A percentile compares a stretch with the other conserved stretches of the same genome.
phyloP scores from a whole-genome alignment of 2,329 filamentous ascomycete genomes.

The Dryadomyces quercivorus region DNA sequence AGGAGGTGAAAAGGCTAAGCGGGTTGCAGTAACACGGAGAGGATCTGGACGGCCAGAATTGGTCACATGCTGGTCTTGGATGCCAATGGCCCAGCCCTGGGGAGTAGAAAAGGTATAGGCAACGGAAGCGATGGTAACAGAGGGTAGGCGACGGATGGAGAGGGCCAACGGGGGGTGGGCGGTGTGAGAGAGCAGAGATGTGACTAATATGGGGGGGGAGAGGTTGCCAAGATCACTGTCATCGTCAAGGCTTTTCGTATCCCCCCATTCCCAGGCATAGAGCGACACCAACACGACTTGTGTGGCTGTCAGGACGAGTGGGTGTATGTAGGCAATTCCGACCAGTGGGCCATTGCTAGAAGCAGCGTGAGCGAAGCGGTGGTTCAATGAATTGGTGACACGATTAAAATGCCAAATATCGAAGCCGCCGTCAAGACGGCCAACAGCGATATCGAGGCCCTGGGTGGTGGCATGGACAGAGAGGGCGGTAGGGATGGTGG shows the following conservation, averaged over 20 bases:
- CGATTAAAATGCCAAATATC: constrained; percentile 52
- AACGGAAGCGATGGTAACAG: constrained; percentile 64
- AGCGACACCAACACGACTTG: constrained; percentile 61
- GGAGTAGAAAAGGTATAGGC: constrained; percentile 73
- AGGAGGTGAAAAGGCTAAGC: constrained; percentile 20
- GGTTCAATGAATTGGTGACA: constrained; percentile 25
- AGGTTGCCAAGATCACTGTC: constrained; percentile 6
- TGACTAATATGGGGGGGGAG: constrained; percentile 46
- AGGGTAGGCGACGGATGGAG: constrained; percentile 59
- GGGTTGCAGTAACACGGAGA: constrained; percentile 25
- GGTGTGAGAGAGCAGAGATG: constrained; percentile 70
- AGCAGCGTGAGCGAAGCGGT: constrained; percentile 45
- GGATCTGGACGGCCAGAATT: constrained; percentile 7
- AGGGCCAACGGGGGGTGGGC: constrained; percentile 67
- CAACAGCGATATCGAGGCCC: constrained; percentile 49
- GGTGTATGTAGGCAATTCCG: constrained; percentile 58
- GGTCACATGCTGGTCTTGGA: constrained; percentile 73
- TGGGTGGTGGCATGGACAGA: constrained; percentile 45
- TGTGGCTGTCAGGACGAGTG: constrained; percentile 71
- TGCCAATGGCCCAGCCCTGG: constrained; percentile 75
- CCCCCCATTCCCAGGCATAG: constrained; percentile 39
- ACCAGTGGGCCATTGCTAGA: constrained; percentile 55
- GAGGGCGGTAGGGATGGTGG: constrained; percentile 44
- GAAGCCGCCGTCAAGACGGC: constrained; percentile 62
- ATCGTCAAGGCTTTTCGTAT: background rate